Conservation (phyloP, 176 grass and related monocot species). For the Phyllostachys edulis region DNA sequence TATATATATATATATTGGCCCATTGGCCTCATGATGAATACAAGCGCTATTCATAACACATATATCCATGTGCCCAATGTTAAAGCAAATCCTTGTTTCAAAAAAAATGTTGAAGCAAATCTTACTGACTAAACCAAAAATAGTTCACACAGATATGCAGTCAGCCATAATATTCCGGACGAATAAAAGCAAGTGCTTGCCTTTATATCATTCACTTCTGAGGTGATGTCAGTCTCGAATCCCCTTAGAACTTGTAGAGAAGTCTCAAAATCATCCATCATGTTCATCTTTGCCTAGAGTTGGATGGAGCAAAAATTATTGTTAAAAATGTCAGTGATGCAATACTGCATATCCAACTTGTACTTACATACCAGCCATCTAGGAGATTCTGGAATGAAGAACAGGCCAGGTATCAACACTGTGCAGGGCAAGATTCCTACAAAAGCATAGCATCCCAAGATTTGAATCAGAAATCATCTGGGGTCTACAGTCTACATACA, state of each 20-base stretch:
- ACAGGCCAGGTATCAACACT: conserved; percentile 82
- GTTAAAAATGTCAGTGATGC: conserved; percentile 17
- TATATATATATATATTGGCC: too few species aligned
- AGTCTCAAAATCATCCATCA: conserved; percentile 77
- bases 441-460: conserved; percentile 36
- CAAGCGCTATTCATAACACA: too few species aligned
- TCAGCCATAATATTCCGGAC: neutral
- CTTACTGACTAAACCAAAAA: neutral
- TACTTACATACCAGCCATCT: conserved; percentile 86
- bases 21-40: too few species aligned
- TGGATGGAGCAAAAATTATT: neutral
- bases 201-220: conserved; percentile 95
- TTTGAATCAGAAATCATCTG: conserved; percentile 11
- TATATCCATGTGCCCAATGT: neutral
- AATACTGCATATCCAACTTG: neutral
- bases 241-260: conserved; percentile 96
- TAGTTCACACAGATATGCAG: neutral
- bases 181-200: conserved; percentile 30
- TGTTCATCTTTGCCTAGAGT: conserved; percentile 94
- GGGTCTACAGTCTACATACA: neutral
- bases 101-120: neutral
- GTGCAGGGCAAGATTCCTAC: conserved; percentile 82
- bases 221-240: conserved; percentile 84
- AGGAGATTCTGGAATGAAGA: conserved; percentile 97
- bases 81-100: neutral